Evolutionary conservation across 805 yeast species (phyloP).

Genomic region (Schwanniomyces vanrijiae): DNA sequence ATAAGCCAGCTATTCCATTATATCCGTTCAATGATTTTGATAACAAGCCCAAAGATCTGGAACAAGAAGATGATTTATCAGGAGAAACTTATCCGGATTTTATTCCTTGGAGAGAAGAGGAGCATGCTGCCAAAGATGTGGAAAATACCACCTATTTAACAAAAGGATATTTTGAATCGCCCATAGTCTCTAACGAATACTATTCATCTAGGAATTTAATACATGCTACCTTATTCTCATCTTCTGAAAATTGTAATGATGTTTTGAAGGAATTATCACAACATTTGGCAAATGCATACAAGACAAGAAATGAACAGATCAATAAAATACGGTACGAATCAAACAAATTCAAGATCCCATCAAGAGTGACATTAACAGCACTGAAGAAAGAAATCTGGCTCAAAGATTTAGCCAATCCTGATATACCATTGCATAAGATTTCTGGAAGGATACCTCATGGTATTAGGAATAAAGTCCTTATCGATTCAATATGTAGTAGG

Average conservation of each 20-base stretch:
- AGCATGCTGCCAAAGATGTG: conserved; percentile 51
- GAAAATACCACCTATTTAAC: conserved; percentile 52
- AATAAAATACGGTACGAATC: conserved; percentile 36
- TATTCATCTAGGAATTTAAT: conserved; percentile 66
- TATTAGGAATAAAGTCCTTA: conserved; percentile 64
- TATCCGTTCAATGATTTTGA: conserved; percentile 33
- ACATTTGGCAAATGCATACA: conserved; percentile 37
- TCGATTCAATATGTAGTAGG: conserved; percentile 71
- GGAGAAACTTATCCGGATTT: conserved; percentile 61
- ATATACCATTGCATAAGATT: conserved; percentile 63
- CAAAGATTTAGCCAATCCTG: conserved; percentile 68
- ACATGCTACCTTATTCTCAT: conserved; percentile 41
- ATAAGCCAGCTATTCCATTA: conserved; percentile 29
- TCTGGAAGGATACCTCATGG: conserved; percentile 90
- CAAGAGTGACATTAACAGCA: conserved; percentile 87
- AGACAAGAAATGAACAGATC: conserved; percentile 38
- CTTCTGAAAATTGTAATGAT: conserved; percentile 33
- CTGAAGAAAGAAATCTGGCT: conserved; percentile 85
- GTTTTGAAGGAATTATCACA: conserved; percentile 37
- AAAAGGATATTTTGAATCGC: conserved; percentile 68
- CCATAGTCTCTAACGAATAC: conserved; percentile 63
- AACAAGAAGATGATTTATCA: background rate
- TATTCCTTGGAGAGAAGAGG: conserved; percentile 62
- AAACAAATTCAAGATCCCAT: conserved; percentile 68
- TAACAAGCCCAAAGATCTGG: background rate